phyloP scores from a whole-genome alignment of 176 grass and related monocot genomes.

The Puya raimondii region DNA sequence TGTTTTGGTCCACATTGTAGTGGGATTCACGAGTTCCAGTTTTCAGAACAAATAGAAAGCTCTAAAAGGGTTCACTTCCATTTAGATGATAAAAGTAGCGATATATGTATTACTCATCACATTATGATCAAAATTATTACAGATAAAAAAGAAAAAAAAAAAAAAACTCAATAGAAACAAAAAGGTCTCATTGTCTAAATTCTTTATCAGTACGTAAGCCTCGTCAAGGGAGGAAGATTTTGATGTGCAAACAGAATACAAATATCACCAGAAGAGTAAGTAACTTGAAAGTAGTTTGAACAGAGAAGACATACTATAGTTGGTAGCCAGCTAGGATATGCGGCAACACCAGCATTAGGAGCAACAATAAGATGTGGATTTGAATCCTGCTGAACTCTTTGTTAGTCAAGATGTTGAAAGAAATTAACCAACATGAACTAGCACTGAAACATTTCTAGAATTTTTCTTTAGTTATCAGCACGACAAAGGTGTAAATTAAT shows the following conservation, averaged over 20 bases:
- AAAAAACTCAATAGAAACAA: too few species aligned
- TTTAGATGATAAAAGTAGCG: too few species aligned
- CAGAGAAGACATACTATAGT: conserved; percentile 60
- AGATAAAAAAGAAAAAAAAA: too few species aligned
- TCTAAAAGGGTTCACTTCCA: too few species aligned
- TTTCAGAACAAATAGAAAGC: neutral
- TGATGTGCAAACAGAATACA: too few species aligned
- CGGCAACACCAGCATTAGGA: conserved; percentile 91
- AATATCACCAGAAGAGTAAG: neutral
- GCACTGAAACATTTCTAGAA: neutral
- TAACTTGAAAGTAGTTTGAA: neutral
- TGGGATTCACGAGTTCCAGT: neutral
- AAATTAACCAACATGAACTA: neutral
- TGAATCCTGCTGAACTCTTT: conserved; percentile 42
- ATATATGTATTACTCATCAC: too few species aligned
- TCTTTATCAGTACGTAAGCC: too few species aligned
- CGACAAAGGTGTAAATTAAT: neutral
- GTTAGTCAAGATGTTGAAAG: conserved; percentile 20
- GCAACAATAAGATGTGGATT: conserved; percentile 70
- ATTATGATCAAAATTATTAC: too few species aligned
- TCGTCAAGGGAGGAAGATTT: too few species aligned
- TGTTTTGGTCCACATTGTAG: too few species aligned
- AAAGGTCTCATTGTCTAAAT: too few species aligned
- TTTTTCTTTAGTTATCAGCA: neutral
- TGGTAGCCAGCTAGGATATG: conserved; percentile 79